Evolutionary conservation across 805 yeast species (phyloP).

Genomic region (Kodamaea kakaduensis): DNA sequence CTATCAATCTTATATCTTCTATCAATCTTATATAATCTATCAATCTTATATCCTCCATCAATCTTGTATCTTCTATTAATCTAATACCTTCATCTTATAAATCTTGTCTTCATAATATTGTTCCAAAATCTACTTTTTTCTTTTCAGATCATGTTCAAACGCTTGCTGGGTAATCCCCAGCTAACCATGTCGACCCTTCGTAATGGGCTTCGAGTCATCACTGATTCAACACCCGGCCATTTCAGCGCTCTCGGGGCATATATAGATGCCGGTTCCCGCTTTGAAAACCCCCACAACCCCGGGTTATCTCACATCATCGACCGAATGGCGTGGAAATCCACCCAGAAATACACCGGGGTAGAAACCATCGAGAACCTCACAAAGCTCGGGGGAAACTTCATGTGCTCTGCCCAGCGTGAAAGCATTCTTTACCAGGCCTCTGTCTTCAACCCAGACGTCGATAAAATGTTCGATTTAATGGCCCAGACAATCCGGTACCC

Average conservation of each 20-base stretch:
- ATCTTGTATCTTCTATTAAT: too few relatives aligned
- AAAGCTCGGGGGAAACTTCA: constrained; percentile 86
- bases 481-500: constrained; percentile 79
- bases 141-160: constrained; percentile 2
- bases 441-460: constrained; percentile 83
- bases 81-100: too few relatives aligned
- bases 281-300: constrained; percentile 52
- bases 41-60: too few relatives aligned
- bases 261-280: constrained; percentile 87
- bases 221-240: constrained; percentile 84
- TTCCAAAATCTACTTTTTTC: too few relatives aligned
- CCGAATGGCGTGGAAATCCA: constrained; percentile 78
- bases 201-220: constrained; percentile 80
- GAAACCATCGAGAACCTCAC: constrained; percentile 75
- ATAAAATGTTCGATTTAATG: constrained; percentile 68
- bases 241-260: constrained; percentile 89
- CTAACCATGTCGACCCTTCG: constrained; percentile 42
- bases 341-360: constrained; percentile 52
- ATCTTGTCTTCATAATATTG: too few relatives aligned
- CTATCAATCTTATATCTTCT: too few relatives aligned
- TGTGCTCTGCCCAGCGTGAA: constrained; percentile 90
- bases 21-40: too few relatives aligned
- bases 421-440: constrained; percentile 91
- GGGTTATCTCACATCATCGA: constrained; percentile 86
- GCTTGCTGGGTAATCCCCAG: constrained; percentile 5